Base-by-base conservation (phyloP, 192 early-diverging fungal genomes). In the Umbelopsis sp. region DNA sequence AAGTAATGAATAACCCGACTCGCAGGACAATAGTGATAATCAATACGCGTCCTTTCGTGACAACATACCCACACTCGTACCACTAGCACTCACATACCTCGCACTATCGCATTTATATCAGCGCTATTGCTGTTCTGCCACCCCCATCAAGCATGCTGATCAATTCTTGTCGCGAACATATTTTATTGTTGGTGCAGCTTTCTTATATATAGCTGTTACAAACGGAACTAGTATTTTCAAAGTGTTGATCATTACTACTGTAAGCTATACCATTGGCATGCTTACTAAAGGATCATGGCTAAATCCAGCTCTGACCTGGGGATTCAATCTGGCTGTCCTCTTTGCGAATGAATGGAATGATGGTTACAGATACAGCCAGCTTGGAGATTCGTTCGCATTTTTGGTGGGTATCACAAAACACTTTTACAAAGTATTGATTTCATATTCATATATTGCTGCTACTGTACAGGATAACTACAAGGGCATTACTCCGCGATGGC, bases 401-500 rank as follows among this genome's bases (percentile, higher is more conserved):
- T n/a, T 61, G 15, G 55, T 61, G 27, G 30, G 55, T 61, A 61
- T 16, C 30, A 35, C 15, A 61, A 3, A 18, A 18, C 12, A 2
- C 4, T 6, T 61, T 15, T 12, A 16, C 25, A n/a, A 15, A 15
- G 25, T 30, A 35, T 61, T n/a, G 3, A 61, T 37, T 25, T 13
- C 12, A 33, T 27, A 35, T 18, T 61, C 4, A 35, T 58, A 27
- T 23, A 52, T 41, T 41, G 5, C 5, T 25, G 21, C 13, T 25
- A 35, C 35, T 27, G 27, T 15, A n/a, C 45, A 76, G 90, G 95
- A 98, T 74, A 41, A 67, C 10, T 81, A 86, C 71, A 79, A 74
- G 9, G 97, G 95, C 6, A 68, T 97, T 16, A 77, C 89, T 75
- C 77, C 81, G 12, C 87, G 95, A 44, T 99, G 97, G 97, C 84